phyloP scores from a whole-genome alignment of 2,329 filamentous ascomycete species.

The Juglanconis juglandina region DNA sequence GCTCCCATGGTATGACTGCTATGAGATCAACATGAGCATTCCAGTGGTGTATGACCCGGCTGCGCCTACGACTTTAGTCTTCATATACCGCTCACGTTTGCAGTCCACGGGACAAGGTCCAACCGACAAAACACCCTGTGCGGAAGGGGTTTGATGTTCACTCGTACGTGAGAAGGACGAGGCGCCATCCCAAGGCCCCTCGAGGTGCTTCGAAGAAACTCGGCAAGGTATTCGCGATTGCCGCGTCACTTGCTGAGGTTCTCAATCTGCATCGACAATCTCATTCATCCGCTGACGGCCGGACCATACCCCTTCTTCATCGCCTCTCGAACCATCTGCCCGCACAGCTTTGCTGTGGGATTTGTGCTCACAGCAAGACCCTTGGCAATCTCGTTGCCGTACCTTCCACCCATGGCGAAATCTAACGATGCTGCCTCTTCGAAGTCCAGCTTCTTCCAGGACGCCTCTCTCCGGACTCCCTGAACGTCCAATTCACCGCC shows the following conservation, averaged over 20 bases:
- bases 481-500: slow-evolving; percentile 35
- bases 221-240: not conserved
- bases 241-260: not conserved
- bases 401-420: slow-evolving; percentile 61
- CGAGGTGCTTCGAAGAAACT: too few species aligned
- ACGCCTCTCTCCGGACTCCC: slow-evolving; percentile 38
- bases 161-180: not conserved
- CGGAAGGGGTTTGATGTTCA: too few species aligned
- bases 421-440: slow-evolving; percentile 61
- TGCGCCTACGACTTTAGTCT: too few species aligned
- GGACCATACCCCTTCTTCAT: slow-evolving; percentile 66
- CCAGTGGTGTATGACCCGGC: too few species aligned
- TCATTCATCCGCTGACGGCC: slow-evolving; percentile 30
- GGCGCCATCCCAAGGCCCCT: not conserved
- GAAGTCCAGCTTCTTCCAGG: slow-evolving; percentile 54
- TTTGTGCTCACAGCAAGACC: slow-evolving; percentile 63
- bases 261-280: not conserved
- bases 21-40: not conserved
- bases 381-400: slow-evolving; percentile 64
- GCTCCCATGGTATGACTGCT: too few species aligned
- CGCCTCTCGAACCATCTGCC: slow-evolving; percentile 65
- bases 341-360: slow-evolving; percentile 67
- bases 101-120: too few species aligned
- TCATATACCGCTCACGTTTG: too few species aligned
- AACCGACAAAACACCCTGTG: too few species aligned